These are phyloP conservation scores for Aspergillus alliaceus DNA, from an alignment of 2,329 filamentous ascomycete species.

Conservation along the genomic window DNA sequence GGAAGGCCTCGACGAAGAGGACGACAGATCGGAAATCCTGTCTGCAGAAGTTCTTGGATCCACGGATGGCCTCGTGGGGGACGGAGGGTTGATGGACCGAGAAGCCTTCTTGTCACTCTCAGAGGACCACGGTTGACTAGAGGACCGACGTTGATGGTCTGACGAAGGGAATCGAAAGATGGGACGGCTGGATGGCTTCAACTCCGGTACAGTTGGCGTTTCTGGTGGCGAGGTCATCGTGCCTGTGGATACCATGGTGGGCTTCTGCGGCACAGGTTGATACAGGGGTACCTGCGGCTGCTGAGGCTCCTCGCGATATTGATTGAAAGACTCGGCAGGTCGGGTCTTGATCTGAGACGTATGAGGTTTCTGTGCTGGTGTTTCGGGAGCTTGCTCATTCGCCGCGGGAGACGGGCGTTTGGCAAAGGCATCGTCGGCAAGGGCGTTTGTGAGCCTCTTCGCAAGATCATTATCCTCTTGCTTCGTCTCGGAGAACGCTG, in stretches of 20 bases:
- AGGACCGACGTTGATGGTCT: conserved; percentile 45
- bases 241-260: conserved; percentile 66
- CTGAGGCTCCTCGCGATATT: conserved; percentile 24
- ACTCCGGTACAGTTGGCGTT: conserved; percentile 37
- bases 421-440: conserved; percentile 83
- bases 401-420: conserved; percentile 37
- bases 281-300: conserved; percentile 35
- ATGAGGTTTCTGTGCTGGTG: conserved; percentile 24
- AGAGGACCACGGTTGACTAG: conserved; percentile 49
- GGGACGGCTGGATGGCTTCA: conserved; percentile 37
- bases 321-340: conserved; percentile 23
- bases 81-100: conserved; percentile 29
- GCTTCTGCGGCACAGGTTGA: conserved; percentile 49
- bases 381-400: conserved; percentile 28
- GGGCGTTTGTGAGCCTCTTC: conserved; percentile 69
- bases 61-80: conserved; percentile 35
- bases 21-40: conserved; percentile 54
- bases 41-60: conserved; percentile 53
- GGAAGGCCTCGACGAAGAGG: conserved; percentile 64
- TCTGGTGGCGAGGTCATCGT: conserved; percentile 70
- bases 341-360: conserved; percentile 22
- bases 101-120: conserved; percentile 25
- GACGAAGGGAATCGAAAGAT: conserved; percentile 57
- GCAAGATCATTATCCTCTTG: conserved; percentile 55
- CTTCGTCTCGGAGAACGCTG: conserved; percentile 47